Conservation (phyloP, 768 basidiomycete genomes). For the Tricholoma terreum region DNA sequence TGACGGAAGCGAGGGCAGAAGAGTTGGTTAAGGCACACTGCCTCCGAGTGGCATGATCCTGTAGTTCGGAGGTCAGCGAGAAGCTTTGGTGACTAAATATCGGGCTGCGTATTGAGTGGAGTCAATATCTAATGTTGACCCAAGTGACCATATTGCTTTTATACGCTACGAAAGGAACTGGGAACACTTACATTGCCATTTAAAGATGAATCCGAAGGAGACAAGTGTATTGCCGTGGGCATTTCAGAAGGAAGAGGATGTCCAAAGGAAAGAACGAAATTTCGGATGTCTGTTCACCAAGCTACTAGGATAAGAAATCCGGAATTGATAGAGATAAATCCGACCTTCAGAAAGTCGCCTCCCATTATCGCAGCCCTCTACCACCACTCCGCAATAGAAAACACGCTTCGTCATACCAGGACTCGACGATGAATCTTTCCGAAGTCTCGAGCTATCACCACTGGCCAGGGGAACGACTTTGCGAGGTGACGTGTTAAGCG, state of each 20-base stretch:
- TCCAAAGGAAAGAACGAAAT: constrained; percentile 75
- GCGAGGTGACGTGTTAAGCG: constrained; percentile 65
- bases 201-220: constrained; percentile 35
- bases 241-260: constrained; percentile 54
- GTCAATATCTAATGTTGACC: neutral
- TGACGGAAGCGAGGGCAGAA: constrained; percentile 65
- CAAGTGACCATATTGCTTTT: neutral
- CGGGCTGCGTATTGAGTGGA: neutral
- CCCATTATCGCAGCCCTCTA: constrained; percentile 77
- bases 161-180: neutral
- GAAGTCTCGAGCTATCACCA: constrained; percentile 56
- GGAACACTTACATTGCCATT: constrained; percentile 43
- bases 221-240: constrained; percentile 46
- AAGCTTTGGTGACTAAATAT: neutral
- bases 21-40: constrained; percentile 65
- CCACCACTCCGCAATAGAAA: constrained; percentile 87
- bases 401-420: constrained; percentile 66
- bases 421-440: constrained; percentile 32
- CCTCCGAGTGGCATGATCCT: constrained; percentile 43
- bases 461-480: constrained; percentile 72
- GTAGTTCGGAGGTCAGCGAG: constrained; percentile 2
- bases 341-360: constrained; percentile 65
- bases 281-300: constrained; percentile 60
- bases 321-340: constrained; percentile 15
- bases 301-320: constrained; percentile 11